A percentile compares a stretch with the other conserved stretches of the same genome.
These are phyloP conservation scores for Musa balbisiana DNA, from an alignment of 202 grass and related monocot genomes.

Conservation along the genomic window DNA sequence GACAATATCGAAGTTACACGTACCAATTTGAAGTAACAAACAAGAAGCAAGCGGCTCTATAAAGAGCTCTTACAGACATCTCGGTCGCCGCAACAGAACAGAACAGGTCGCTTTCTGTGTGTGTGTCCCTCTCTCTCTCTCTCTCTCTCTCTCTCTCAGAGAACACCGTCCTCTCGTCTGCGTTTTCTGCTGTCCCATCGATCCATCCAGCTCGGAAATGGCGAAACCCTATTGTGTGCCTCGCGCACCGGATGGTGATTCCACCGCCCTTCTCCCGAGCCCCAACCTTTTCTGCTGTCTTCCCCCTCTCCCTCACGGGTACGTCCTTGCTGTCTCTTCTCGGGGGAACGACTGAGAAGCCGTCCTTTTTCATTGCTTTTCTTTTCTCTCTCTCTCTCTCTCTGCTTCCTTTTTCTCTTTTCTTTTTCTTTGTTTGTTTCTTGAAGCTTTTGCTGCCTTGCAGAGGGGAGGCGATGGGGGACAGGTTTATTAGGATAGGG, in stretches of 20 bases:
- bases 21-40: too few relatives aligned
- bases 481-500: background rate
- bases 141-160: slow-evolving; percentile 16
- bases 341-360: slow-evolving; percentile 23
- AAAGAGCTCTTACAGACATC: background rate
- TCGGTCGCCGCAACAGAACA: background rate
- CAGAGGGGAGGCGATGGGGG: background rate
- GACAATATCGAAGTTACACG: too few relatives aligned
- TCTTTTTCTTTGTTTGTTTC: slow-evolving; percentile 13
- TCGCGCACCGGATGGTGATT: slow-evolving; percentile 40
- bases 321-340: slow-evolving; percentile 31
- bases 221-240: slow-evolving; percentile 63
- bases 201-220: slow-evolving; percentile 33
- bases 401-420: background rate
- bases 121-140: background rate
- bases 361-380: slow-evolving; percentile 31
- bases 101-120: background rate
- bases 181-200: background rate
- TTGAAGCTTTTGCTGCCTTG: background rate
- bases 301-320: slow-evolving; percentile 63
- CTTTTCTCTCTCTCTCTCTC: background rate
- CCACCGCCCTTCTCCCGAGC: background rate
- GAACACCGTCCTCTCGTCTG: background rate
- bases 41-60: background rate
- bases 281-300: background rate